These are phyloP conservation scores for Penicillium sp. DNA, from an alignment of 2,329 filamentous ascomycete species.

Conservation along the genomic window DNA sequence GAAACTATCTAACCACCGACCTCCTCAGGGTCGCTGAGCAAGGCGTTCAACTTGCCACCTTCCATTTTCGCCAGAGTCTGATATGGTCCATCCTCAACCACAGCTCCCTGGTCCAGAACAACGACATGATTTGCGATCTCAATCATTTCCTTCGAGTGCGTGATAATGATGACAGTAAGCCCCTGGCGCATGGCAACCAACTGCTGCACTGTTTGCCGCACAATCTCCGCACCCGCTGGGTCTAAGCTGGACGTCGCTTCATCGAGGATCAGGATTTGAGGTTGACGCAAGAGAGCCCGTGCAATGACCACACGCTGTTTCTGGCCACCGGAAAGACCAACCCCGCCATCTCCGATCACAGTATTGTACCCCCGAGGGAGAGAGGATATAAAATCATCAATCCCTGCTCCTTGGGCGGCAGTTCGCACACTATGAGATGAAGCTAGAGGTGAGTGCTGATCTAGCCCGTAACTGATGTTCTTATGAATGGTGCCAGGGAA, in stretches of 20 bases:
- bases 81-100: conserved; percentile 69
- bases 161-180: conserved; percentile 75
- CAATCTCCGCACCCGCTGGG: conserved; percentile 60
- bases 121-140: conserved; percentile 69
- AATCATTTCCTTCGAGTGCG: conserved; percentile 86
- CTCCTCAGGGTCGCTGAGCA: conserved; percentile 26
- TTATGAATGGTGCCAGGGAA: conserved; percentile 44
- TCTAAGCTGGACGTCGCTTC: conserved; percentile 85
- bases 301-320: conserved; percentile 79
- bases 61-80: conserved; percentile 52
- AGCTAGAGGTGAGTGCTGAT: conserved; percentile 53
- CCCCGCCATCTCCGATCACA: conserved; percentile 71
- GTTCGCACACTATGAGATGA: conserved; percentile 50
- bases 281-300: conserved; percentile 68
- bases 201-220: conserved; percentile 61
- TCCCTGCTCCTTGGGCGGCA: conserved; percentile 56
- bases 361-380: conserved; percentile 72
- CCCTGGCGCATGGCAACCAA: conserved; percentile 48
- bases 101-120: conserved; percentile 65
- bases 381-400: conserved; percentile 73
- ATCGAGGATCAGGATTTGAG: conserved; percentile 74
- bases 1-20: background rate
- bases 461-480: conserved; percentile 72
- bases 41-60: conserved; percentile 49
- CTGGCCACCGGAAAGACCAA: conserved; percentile 74